phyloP scores from a whole-genome alignment of 148 eudicot species.

The Silene latifolia region DNA sequence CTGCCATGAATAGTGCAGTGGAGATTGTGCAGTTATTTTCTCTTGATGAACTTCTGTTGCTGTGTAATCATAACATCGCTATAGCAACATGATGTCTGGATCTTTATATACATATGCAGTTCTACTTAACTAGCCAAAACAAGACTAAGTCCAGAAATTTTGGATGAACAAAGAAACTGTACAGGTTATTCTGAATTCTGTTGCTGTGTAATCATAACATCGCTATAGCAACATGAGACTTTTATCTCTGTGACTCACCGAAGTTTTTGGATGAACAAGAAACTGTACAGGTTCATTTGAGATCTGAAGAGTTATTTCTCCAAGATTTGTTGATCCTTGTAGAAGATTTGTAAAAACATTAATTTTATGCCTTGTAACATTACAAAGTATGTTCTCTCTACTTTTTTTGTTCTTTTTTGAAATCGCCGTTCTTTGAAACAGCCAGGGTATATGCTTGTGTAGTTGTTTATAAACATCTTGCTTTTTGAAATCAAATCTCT shows the following conservation, averaged over 20 bases:
- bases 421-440: not conserved
- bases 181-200: too few relatives aligned
- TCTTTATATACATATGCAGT: not conserved
- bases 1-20: not conserved
- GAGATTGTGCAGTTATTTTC: not conserved
- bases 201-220: too few relatives aligned
- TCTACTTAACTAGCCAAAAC: too few relatives aligned
- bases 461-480: too few relatives aligned
- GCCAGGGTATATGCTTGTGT: not conserved
- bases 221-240: too few relatives aligned
- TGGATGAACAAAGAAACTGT: constrained; percentile 10
- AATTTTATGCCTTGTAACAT: not conserved
- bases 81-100: not conserved
- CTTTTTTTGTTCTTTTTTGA: not conserved
- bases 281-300: not conserved
- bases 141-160: not conserved
- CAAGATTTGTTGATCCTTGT: not conserved
- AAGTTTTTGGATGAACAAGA: constrained; percentile 5
- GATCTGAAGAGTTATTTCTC: constrained; percentile 4
- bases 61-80: not conserved
- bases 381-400: not conserved
- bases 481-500: too few relatives aligned
- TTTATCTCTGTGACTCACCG: too few relatives aligned
- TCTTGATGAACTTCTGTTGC: not conserved
- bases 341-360: not conserved